Evolutionary conservation across 139 green algal species (phyloP), one percentile per base, ranked within the genome.

Genomic region (Micromonas commoda): DNA sequence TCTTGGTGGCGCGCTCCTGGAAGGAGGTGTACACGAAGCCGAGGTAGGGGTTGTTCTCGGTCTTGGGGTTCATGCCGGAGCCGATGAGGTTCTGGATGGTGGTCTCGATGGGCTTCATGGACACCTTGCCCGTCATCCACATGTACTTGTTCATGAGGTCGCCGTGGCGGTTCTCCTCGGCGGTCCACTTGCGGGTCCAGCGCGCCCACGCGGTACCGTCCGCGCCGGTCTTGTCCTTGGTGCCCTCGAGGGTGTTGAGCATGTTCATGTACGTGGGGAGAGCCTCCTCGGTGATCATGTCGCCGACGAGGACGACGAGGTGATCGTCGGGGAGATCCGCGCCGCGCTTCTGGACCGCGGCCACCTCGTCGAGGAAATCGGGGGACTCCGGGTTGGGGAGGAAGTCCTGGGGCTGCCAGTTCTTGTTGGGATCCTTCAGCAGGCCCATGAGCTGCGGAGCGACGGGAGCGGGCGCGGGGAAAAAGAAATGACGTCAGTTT

Each of bases 211-310:
- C 81, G 1, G 88, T 93, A 35, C 82, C 72, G 29, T 84, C 81
- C 16, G 92, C 93, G 63, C 94, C 94, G 86, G 89, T 97, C 84
- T 97, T 91, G 76, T 98, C 94, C 19, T 91, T 81, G 26, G 95
- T 92, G 32, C 94, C 96, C 71, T 99, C 96, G 63, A 99, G 88
- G 3, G 94, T 98, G 89, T 99, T 99, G 32, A 99, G 86, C 96
- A 99, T 99, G 82, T 92, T 95, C 95, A 98, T 97, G 88, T 99
- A 99, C n/a, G 95, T 99, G 38, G 96, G 96, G 72, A 99, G 88
- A 28, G 95, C 96, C 88, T 99, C 96, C 90, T 99, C 96, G 2
- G 94, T 98, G 81, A 97, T 94, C 90, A 94, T 96, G 83, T 97
- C 93, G 54, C 93, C 94, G 16, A 94, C 88, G 60, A 99, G 88